Percentiles rank a stretch among this genome's conserved stretches.
These are phyloP conservation scores for Deinandra increscens DNA, from an alignment of 129 eudicot genomes.

Conservation along the genomic window DNA sequence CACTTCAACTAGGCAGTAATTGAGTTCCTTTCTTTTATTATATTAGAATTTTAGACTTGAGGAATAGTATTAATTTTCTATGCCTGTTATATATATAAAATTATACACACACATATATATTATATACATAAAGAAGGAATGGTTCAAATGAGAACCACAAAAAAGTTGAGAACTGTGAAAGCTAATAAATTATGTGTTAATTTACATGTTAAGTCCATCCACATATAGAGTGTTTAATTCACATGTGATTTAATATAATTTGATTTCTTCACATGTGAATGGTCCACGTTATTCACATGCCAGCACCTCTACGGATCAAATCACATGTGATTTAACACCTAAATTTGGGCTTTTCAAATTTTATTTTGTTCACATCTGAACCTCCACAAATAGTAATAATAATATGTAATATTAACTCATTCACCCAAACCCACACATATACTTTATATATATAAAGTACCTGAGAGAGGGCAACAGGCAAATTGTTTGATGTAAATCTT, in stretches of 20 bases:
- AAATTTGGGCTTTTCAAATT: too few species aligned
- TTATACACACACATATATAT: neutral
- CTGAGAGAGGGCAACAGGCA: conserved; percentile 85
- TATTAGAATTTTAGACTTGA: neutral
- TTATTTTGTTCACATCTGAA: too few species aligned
- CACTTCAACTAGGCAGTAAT: neutral
- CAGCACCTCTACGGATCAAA: too few species aligned
- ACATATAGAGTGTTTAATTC: neutral
- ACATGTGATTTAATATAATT: neutral
- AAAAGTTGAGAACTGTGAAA: neutral
- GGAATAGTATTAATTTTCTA: neutral
- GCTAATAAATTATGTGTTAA: too few species aligned
- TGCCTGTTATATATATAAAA: neutral
- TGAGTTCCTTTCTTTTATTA: neutral
- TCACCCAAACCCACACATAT: too few species aligned
- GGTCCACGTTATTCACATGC: neutral
- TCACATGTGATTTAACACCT: too few species aligned
- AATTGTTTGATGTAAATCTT: conserved; percentile 67
- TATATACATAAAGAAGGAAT: neutral
- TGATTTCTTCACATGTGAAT: neutral
- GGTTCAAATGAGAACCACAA: neutral
- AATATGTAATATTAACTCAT: too few species aligned
- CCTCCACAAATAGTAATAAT: too few species aligned
- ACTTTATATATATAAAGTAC: conserved; percentile 21
- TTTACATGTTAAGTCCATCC: neutral